phyloP scores from a whole-genome alignment of 1,139 yeast genomes.

The Kluyveromyces sp. region DNA sequence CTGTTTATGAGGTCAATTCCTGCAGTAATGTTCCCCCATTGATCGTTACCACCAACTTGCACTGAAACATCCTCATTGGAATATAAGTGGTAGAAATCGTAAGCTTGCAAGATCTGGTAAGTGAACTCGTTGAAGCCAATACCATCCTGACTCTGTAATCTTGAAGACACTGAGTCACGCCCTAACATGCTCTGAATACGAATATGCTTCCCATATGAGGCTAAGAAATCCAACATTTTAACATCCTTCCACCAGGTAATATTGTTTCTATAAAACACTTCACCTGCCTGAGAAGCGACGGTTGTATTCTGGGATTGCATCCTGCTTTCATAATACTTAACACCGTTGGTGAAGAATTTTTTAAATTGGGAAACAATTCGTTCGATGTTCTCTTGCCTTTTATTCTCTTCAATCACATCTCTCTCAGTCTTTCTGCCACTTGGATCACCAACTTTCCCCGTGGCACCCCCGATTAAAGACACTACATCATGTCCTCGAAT shows the following conservation, averaged over 20 bases:
- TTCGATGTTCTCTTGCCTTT: conserved; percentile 50
- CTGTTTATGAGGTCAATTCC: conserved; percentile 84
- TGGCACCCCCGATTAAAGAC: conserved; percentile 94
- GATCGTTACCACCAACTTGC: conserved; percentile 96
- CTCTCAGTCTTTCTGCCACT: conserved; percentile 84
- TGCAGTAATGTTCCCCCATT: conserved; percentile 97
- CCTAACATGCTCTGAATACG: conserved; percentile 83
- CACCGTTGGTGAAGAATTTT: conserved; percentile 53
- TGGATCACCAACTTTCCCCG: conserved; percentile 96
- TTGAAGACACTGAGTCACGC: conserved; percentile 75
- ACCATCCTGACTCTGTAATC: conserved; percentile 64
- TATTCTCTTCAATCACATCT: conserved; percentile 42
- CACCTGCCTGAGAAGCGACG: conserved; percentile 28
- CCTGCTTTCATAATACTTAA: conserved; percentile 50
- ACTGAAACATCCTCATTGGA: conserved; percentile 50
- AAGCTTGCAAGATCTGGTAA: conserved; percentile 88
- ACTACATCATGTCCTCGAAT: conserved; percentile 77
- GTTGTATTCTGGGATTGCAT: conserved; percentile 33
- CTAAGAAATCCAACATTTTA: conserved; percentile 67
- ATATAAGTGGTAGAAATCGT: conserved; percentile 82
- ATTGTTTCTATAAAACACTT: conserved; percentile 49
- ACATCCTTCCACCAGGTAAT: conserved; percentile 80
- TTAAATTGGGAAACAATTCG: conserved; percentile 57
- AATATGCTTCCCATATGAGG: conserved; percentile 69
- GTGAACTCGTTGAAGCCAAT: conserved; percentile 91